Percentiles rank a stretch among this genome's conserved stretches.
Evolutionary conservation across 208 protist genomes (phyloP).

Genomic region (Angomonas ambiguus): DNA sequence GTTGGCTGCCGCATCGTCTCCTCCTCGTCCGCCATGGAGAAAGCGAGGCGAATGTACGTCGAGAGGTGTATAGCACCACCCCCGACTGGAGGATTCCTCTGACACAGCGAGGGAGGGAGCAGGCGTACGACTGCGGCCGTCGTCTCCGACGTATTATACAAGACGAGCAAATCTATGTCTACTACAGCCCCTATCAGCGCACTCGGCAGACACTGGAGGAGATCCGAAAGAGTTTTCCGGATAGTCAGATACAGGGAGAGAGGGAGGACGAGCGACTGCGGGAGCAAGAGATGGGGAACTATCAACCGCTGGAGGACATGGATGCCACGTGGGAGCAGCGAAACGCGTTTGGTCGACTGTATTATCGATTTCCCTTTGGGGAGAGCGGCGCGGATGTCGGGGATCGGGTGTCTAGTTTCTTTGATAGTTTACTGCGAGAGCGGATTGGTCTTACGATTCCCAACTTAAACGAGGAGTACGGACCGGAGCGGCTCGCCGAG

Average conservation of each 20-base stretch:
- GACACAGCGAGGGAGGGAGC: conserved; percentile 62
- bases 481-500: too few relatives aligned
- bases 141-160: conserved; percentile 67
- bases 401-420: conserved; percentile 87
- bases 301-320: conserved; percentile 76
- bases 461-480: conserved; percentile 46
- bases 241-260: conserved; percentile 71
- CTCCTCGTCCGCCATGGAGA: conserved; percentile 86
- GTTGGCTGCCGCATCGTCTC: conserved; percentile 72
- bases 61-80: conserved; percentile 69
- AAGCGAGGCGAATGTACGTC: conserved; percentile 77
- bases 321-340: conserved; percentile 67
- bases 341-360: conserved; percentile 75
- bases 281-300: conserved; percentile 94
- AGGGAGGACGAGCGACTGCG: conserved; percentile 90
- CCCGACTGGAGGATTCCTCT: conserved; percentile 90
- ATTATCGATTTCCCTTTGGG: conserved; percentile 89
- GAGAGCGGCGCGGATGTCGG: conserved; percentile 90
- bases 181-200: conserved; percentile 88
- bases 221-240: conserved; percentile 61
- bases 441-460: conserved; percentile 55
- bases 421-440: conserved; percentile 81
- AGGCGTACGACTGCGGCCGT: conserved; percentile 81
- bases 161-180: conserved; percentile 81
- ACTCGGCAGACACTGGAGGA: conserved; percentile 83